A percentile compares a stretch with the other conserved stretches of the same genome.
Evolutionary conservation across 805 yeast species (phyloP).

Genomic region (Debaryomyces prosopidis): DNA sequence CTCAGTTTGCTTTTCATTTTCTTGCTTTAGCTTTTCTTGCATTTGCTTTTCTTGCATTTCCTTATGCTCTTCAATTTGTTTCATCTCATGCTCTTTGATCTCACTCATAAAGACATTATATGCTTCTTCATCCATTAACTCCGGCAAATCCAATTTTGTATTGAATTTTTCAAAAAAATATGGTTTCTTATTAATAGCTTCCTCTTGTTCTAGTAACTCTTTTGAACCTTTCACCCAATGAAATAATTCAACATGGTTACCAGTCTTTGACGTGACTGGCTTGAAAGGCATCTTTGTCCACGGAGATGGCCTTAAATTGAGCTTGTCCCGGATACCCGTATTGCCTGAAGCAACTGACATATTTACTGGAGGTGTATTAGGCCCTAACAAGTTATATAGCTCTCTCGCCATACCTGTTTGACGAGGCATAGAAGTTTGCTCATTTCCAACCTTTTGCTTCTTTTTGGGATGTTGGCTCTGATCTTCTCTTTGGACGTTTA

Average conservation of each 20-base stretch:
- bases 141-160: slow-evolving; percentile 67
- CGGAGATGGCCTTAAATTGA: slow-evolving; percentile 71
- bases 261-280: slow-evolving; percentile 50
- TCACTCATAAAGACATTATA: slow-evolving; percentile 53
- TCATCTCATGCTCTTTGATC: slow-evolving; percentile 25
- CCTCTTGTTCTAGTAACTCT: slow-evolving; percentile 37
- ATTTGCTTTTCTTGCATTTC: slow-evolving; percentile 14
- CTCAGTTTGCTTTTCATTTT: slow-evolving; percentile 13
- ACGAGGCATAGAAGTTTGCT: slow-evolving; percentile 16
- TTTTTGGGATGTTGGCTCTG: slow-evolving; percentile 42
- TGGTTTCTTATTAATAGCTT: slow-evolving; percentile 32
- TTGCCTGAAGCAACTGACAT: slow-evolving; percentile 28
- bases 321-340: slow-evolving; percentile 66
- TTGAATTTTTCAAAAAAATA: slow-evolving; percentile 77
- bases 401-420: slow-evolving; percentile 85
- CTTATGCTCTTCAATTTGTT: slow-evolving; percentile 7
- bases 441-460: slow-evolving; percentile 31
- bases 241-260: slow-evolving; percentile 44
- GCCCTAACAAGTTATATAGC: slow-evolving; percentile 83
- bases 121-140: slow-evolving; percentile 58
- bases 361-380: slow-evolving; percentile 81
- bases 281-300: slow-evolving; percentile 75
- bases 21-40: slow-evolving; percentile 1
- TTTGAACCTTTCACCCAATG: slow-evolving; percentile 89
- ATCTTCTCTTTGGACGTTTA: slow-evolving; percentile 60